A percentile compares a stretch with the other conserved stretches of the same genome.
These are phyloP conservation scores for Septoria petroselini DNA, from an alignment of 2,329 filamentous ascomycete species.

Conservation along the genomic window DNA sequence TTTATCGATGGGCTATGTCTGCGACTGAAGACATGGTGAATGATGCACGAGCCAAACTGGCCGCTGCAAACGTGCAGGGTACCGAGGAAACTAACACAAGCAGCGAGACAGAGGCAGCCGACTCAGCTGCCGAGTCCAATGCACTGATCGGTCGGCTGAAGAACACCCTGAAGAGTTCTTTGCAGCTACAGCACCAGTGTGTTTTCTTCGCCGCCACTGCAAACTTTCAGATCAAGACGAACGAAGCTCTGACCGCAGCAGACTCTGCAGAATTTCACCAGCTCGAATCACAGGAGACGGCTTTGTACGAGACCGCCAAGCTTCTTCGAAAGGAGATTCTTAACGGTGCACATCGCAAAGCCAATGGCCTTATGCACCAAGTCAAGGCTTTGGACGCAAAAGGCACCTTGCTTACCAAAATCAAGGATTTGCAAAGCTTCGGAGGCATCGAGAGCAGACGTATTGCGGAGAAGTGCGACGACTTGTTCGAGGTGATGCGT, in stretches of 20 bases:
- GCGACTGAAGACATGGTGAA: constrained; percentile 52
- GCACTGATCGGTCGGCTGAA: constrained; percentile 41
- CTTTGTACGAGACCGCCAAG: constrained; percentile 76
- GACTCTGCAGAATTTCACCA: constrained; percentile 64
- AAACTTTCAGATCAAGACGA: constrained; percentile 76
- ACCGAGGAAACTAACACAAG: constrained; percentile 11
- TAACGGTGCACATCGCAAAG: constrained; percentile 55
- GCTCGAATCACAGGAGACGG: constrained; percentile 67
- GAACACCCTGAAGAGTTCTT: constrained; percentile 65
- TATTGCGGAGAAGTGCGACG: constrained; percentile 63
- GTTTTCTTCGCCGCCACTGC: constrained; percentile 82
- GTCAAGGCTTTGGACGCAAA: constrained; percentile 47
- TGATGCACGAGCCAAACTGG: constrained; percentile 63
- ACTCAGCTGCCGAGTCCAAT: constrained; percentile 29
- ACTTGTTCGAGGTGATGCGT: constrained; percentile 65
- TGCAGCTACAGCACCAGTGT: constrained; percentile 78
- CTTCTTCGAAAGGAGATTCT: constrained; percentile 73
- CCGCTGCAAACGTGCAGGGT: constrained; percentile 44
- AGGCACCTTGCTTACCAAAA: constrained; percentile 55
- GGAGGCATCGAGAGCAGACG: constrained; percentile 71
- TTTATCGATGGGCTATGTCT: constrained; percentile 60
- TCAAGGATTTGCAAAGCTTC: constrained; percentile 51
- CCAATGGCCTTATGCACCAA: constrained; percentile 60
- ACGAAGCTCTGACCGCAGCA: constrained; percentile 60
- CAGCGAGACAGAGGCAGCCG: constrained; percentile 38